These are phyloP conservation scores for Begonia peltatifolia DNA, from an alignment of 306 rosid species.

Conservation along the genomic window DNA sequence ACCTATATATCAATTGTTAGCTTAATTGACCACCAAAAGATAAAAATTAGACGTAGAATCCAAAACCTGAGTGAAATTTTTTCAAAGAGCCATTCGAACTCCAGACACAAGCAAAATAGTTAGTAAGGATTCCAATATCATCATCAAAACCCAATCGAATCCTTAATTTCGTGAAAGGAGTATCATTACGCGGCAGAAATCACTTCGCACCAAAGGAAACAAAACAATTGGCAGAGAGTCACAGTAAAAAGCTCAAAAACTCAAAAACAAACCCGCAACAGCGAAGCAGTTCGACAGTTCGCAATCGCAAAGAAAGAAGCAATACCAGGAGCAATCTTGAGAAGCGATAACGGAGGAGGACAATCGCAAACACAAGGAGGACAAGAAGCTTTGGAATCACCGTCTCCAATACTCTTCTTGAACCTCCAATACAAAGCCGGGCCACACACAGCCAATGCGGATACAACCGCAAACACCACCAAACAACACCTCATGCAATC, in stretches of 20 bases:
- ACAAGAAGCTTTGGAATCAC: slow-evolving; percentile 42
- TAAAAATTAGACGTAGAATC: no score
- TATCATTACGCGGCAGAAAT: background rate
- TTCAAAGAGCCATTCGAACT: no score
- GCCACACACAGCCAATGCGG: slow-evolving; percentile 77
- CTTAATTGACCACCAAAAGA: no score
- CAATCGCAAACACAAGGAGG: slow-evolving; percentile 82
- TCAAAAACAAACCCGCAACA: slow-evolving; percentile 1
- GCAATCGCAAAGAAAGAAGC: slow-evolving; percentile 1
- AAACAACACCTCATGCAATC: slow-evolving; percentile 62
- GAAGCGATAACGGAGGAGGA: slow-evolving; percentile 84
- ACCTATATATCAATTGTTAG: no score
- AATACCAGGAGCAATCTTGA: slow-evolving; percentile 80
- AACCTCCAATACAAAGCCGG: slow-evolving; percentile 88
- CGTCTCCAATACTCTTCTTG: slow-evolving; percentile 35
- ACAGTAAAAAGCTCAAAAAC: background rate
- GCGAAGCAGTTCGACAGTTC: background rate
- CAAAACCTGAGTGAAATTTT: no score
- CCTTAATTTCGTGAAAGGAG: background rate
- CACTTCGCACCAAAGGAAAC: background rate
- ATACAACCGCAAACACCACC: slow-evolving; percentile 66
- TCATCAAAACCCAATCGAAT: background rate
- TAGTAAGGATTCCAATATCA: no score
- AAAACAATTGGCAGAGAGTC: slow-evolving; percentile 9
- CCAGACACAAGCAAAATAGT: no score